Evolutionary conservation across 192 early-diverging fungal genomes (phyloP), one percentile per base, ranked within the genome.

Genomic region (Ambispora gerdemannii): DNA sequence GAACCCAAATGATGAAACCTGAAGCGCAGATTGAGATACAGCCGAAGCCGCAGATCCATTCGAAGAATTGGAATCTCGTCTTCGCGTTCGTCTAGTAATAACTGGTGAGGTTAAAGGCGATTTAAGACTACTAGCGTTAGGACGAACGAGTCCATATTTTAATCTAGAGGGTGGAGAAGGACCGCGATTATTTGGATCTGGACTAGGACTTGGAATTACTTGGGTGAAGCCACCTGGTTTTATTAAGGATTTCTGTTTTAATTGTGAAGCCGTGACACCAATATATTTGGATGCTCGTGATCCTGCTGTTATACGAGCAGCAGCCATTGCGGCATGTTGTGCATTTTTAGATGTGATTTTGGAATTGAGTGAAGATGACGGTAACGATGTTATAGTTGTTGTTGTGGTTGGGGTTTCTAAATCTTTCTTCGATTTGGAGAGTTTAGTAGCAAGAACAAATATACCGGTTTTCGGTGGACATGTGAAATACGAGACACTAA

Each of bases 381-480:
- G 50, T 51, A 61, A 75, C 67, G 55, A 74, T 62, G 35, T 70
- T 59, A 50, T 66, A 22, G 27, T 27, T 35, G 50, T 22, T 30
- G 53, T n/a, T 31, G 58, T 61, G 20, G 53, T 43, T 7, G 68
- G 72, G 19, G 72, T 60, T 0, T 70, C 32, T 27, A 24, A 10
- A 15, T 63, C 55, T 47, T 75, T 51, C 33, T 80, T 76, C 32
- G 76, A 70, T 43, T 75, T 74, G 7, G 65, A 73, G 51, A 80
- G 67, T 56, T 90, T 90, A 27, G 86, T 83, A 19, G 88, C 84
- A 17, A 87, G 78, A 20, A 90, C 79, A 81, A 92, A 93, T 35
- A 93, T 76, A 20, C 92, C 92, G 8, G 82, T 84, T 52, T 83
- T 80, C 11, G 85, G 81, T 27, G 84, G 82, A 73, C 92, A 93